phyloP scores from a whole-genome alignment of 495 filamentous ascomycete species.

The Penicillium mononematosum region DNA sequence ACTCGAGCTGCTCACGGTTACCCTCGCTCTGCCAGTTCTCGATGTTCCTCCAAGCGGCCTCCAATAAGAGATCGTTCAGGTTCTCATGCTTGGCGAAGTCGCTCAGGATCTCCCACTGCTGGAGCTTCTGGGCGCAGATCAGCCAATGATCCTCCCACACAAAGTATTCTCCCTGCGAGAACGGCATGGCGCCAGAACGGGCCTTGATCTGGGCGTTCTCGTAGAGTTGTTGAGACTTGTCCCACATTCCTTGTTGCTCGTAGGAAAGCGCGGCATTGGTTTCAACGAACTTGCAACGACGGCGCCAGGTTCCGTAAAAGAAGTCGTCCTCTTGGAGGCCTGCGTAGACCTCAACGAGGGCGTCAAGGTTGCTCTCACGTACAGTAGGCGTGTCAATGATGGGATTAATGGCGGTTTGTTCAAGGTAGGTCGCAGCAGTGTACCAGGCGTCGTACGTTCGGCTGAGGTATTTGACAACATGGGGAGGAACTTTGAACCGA shows the following conservation, averaged over 20 bases:
- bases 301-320: slow-evolving; percentile 96
- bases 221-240: slow-evolving; percentile 93
- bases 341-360: slow-evolving; percentile 85
- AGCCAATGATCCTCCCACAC: slow-evolving; percentile 99
- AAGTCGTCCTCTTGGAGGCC: slow-evolving; percentile 90
- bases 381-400: slow-evolving; percentile 78
- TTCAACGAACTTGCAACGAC: slow-evolving; percentile 91
- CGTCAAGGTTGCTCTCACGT: slow-evolving; percentile 91
- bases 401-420: slow-evolving; percentile 78
- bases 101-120: slow-evolving; percentile 96
- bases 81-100: slow-evolving; percentile 99
- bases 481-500: slow-evolving; percentile 86
- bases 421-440: slow-evolving; percentile 77
- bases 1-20: slow-evolving; percentile 84
- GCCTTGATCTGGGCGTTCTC: slow-evolving; percentile 96
- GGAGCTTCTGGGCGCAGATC: slow-evolving; percentile 93
- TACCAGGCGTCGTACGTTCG: slow-evolving; percentile 96
- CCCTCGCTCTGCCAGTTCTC: slow-evolving; percentile 87
- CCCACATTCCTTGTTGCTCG: slow-evolving; percentile 99
- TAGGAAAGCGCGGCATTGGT: slow-evolving; percentile 96
- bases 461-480: slow-evolving; percentile 90
- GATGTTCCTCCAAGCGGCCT: slow-evolving; percentile 89
- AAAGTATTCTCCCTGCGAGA: slow-evolving; percentile 96
- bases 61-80: slow-evolving; percentile 92
- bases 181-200: slow-evolving; percentile 85